Conservation (phyloP, 148 eudicot species). For the Limonium bicolor region DNA sequence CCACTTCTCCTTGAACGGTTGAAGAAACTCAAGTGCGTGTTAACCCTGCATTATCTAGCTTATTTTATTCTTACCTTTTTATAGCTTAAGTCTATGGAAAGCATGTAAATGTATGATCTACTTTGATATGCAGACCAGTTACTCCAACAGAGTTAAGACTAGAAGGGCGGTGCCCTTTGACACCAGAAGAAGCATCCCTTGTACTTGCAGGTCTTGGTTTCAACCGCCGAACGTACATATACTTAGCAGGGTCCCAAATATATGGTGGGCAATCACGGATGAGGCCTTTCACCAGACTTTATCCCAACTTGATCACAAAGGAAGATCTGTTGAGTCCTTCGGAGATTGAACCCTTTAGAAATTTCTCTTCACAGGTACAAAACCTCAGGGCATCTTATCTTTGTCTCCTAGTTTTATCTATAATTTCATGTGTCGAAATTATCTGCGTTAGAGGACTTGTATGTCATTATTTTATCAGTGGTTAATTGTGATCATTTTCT, state of each 20-base stretch:
- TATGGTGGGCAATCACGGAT: conserved; percentile 65
- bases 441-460: too few species aligned
- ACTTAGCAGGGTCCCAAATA: conserved; percentile 73
- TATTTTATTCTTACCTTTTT: too few species aligned
- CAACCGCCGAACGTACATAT: conserved; percentile 38
- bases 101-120: too few species aligned
- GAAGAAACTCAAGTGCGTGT: conserved; percentile 36
- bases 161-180: conserved; percentile 72
- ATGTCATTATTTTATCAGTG: not conserved
- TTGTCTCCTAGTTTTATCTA: too few species aligned
- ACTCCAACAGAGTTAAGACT: conserved; percentile 51
- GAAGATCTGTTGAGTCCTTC: conserved; percentile 58
- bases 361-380: conserved; percentile 74
- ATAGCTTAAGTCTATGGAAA: too few species aligned
- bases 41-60: too few species aligned
- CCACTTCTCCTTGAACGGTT: conserved; percentile 61
- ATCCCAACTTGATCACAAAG: conserved; percentile 65
- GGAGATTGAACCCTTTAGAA: conserved; percentile 67
- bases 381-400: not conserved
- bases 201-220: conserved; percentile 70
- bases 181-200: conserved; percentile 90
- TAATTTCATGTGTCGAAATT: too few species aligned
- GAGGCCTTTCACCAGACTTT: conserved; percentile 47
- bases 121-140: conserved; percentile 44
- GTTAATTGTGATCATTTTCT: too few species aligned